A percentile compares a stretch with the other conserved stretches of the same genome.
Evolutionary conservation across 2,329 filamentous ascomycete genomes (phyloP).

Genomic region (Colletotrichum sp.): DNA sequence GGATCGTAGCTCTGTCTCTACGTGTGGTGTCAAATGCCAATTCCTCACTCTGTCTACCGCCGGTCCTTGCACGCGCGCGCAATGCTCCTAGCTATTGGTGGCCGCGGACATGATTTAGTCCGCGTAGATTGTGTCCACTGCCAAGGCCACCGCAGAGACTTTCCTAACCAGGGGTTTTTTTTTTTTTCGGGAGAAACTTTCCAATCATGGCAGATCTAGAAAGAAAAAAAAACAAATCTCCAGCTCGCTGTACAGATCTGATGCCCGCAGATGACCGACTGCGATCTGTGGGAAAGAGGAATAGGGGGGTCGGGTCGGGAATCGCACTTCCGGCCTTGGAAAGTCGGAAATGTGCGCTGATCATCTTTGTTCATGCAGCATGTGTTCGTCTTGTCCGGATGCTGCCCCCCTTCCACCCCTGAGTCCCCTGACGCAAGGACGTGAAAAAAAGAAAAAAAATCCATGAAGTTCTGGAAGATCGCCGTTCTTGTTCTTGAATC

Average conservation of each 20-base stretch:
- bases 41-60: background rate
- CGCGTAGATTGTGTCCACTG: background rate
- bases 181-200: background rate
- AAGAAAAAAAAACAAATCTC: background rate
- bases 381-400: background rate
- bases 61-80: background rate
- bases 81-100: background rate
- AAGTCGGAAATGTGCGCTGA: background rate
- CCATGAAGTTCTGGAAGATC: background rate
- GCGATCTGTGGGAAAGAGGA: background rate
- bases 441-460: background rate
- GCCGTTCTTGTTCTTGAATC: background rate
- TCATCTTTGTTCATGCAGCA: background rate
- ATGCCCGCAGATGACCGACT: background rate
- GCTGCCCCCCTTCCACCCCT: background rate
- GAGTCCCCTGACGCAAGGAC: background rate
- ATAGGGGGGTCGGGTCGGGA: background rate
- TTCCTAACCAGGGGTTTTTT: background rate
- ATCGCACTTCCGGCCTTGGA: background rate
- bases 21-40: background rate
- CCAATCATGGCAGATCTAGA: background rate
- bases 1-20: background rate
- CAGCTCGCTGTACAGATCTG: background rate
- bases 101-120: background rate
- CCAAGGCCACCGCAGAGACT: background rate